Base-by-base conservation (phyloP, 169 alveolate genomes). In the Cryptosporidium muris region DNA sequence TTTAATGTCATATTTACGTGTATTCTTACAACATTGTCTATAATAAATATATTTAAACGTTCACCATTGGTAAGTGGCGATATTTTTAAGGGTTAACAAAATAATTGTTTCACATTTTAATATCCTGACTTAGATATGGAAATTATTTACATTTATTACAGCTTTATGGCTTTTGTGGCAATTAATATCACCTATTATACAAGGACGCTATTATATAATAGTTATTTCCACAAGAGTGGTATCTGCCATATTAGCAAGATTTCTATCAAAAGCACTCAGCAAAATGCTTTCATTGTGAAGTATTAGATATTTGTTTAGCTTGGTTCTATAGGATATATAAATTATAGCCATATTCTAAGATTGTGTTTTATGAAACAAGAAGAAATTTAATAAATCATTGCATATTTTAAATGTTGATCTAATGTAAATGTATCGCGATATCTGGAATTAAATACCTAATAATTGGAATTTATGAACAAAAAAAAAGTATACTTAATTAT, bases 91-190 rank as follows among this genome's bases (percentile, higher is more conserved):
- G n/a, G 12, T 8, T 52, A 65, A 45, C 5, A 2, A 51, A 40
- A 53, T 37, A 1, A 45, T 45, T 5, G 2, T 42, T 4, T 53
- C 8, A 11, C 1, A 25, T 14, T 58, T 2, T 36, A 40, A 14
- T 6, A 47, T 43, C 11, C 7, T 45, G 16, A 2, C 36, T 12
- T 25, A 74, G 85, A 74, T 58, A 25, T 74, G 67, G 67, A 74
- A 45, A 42, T 58, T 8, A 43, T 74, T 56, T 74, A 74, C 85
- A 42, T 12, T 37, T 4, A 45, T 74, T n/a, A 74, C 85, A 43
- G 42, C 60, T 48, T n/a, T 74, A 40, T 74, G 85, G 85, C 74
- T 58, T 12, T 36, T 48, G 12, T 74, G 85, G 85, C 85, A 74
- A 74, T 60, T 74, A 74, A 45, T 74, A 9, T 58, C 85, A 25